A percentile compares a stretch with the other conserved stretches of the same genome.
Conservation (phyloP, 345 rosid genomes). For the Eucalyptus polybractea region DNA sequence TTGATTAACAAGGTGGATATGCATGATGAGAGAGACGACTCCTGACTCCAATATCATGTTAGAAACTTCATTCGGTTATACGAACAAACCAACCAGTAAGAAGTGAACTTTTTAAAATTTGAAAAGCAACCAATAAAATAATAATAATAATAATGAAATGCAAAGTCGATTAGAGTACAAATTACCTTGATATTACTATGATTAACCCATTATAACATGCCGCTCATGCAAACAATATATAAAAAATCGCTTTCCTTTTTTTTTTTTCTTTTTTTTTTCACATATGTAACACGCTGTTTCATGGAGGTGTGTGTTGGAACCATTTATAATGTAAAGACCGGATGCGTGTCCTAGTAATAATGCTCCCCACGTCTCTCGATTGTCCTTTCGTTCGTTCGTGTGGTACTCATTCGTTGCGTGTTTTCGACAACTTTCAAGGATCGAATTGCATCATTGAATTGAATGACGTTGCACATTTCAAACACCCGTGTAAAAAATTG, state of each 20-base stretch:
- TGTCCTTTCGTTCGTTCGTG: background rate
- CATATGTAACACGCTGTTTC: background rate
- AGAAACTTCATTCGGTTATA: background rate
- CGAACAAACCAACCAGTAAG: background rate
- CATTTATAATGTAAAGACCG: background rate
- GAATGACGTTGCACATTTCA: background rate
- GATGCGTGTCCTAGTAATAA: background rate
- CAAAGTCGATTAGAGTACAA: background rate
- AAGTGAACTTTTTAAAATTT: background rate
- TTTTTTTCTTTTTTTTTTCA: background rate
- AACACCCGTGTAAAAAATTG: background rate
- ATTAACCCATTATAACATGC: background rate
- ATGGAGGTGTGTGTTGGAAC: background rate
- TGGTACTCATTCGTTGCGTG: background rate
- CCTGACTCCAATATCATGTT: fast-evolving
- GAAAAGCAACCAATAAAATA: background rate
- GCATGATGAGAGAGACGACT: background rate
- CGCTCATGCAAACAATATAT: background rate
- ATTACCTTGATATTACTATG: background rate
- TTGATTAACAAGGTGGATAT: background rate
- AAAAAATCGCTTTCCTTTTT: background rate
- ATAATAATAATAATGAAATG: background rate
- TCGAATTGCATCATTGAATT: background rate
- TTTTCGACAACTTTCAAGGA: background rate
- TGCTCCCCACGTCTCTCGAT: background rate